These are phyloP conservation scores for Aureobasidium sp. DNA, from an alignment of 2,329 filamentous ascomycete species.

Conservation along the genomic window DNA sequence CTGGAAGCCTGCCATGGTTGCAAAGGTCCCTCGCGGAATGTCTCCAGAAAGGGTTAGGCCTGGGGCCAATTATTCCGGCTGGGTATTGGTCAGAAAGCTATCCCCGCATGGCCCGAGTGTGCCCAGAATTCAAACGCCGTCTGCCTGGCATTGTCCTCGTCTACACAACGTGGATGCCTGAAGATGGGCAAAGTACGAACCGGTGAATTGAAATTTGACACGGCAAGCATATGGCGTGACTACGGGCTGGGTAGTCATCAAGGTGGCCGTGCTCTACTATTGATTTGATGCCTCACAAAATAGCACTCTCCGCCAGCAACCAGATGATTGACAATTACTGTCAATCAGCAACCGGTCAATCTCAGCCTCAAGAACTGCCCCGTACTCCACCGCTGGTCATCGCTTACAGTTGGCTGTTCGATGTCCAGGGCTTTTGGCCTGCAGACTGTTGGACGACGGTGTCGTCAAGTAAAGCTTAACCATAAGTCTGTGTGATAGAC, in stretches of 20 bases:
- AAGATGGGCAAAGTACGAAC: slow-evolving; percentile 1
- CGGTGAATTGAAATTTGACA: slow-evolving; percentile 7
- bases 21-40: slow-evolving; percentile 6
- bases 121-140: background rate
- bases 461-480: slow-evolving; percentile 6
- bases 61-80: slow-evolving; percentile 3
- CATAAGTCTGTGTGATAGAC: background rate
- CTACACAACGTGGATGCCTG: slow-evolving; percentile 14
- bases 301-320: background rate
- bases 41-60: background rate
- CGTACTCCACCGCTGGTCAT: background rate
- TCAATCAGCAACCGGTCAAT: background rate
- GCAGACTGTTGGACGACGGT: background rate
- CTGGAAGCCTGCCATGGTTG: background rate
- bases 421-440: background rate
- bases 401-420: background rate
- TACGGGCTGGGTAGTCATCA: background rate
- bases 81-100: background rate
- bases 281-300: background rate
- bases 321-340: background rate
- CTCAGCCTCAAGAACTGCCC: background rate
- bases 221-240: slow-evolving; percentile 8
- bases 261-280: background rate
- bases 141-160: slow-evolving; percentile 4
- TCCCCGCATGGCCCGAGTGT: background rate